Evolutionary conservation across 1,284 basidiomycete species (phyloP).

Genomic region (Puccinia hordei): DNA sequence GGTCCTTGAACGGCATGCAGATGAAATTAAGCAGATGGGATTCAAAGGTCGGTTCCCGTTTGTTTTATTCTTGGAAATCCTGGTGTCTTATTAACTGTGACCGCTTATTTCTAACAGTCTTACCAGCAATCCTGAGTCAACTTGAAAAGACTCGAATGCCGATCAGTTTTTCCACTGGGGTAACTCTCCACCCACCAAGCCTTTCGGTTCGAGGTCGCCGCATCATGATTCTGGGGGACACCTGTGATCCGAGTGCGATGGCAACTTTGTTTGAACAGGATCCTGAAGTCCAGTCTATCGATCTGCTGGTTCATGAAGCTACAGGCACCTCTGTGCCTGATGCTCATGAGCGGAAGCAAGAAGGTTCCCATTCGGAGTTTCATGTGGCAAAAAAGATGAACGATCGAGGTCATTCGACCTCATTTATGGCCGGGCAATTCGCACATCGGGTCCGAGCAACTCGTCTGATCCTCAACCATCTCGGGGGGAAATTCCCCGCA

Average conservation of each 20-base stretch:
- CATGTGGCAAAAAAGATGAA: slow-evolving; percentile 67
- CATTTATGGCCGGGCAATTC: slow-evolving; percentile 77
- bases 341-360: slow-evolving; percentile 57
- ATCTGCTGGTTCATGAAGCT: slow-evolving; percentile 63
- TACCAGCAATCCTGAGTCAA: slow-evolving; percentile 68
- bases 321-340: slow-evolving; percentile 59
- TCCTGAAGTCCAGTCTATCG: slow-evolving; percentile 62
- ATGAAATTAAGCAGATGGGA: slow-evolving; percentile 60
- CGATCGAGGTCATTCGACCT: slow-evolving; percentile 77
- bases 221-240: slow-evolving; percentile 76
- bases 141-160: slow-evolving; percentile 68
- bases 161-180: slow-evolving; percentile 76
- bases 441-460: slow-evolving; percentile 70
- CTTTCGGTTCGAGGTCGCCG: slow-evolving; percentile 69
- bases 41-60: slow-evolving; percentile 27
- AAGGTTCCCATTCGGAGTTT: slow-evolving; percentile 58
- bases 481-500: slow-evolving; percentile 62
- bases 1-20: slow-evolving; percentile 61
- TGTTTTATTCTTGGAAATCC: background rate
- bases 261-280: slow-evolving; percentile 61
- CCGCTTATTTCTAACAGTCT: background rate
- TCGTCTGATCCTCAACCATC: slow-evolving; percentile 77
- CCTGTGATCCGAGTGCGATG: slow-evolving; percentile 68
- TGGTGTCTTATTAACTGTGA: background rate
- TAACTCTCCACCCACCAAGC: slow-evolving; percentile 71